A percentile compares a stretch with the other conserved stretches of the same genome.
Evolutionary conservation across 257 asterid species (phyloP).

Genomic region (Echium plantagineum): DNA sequence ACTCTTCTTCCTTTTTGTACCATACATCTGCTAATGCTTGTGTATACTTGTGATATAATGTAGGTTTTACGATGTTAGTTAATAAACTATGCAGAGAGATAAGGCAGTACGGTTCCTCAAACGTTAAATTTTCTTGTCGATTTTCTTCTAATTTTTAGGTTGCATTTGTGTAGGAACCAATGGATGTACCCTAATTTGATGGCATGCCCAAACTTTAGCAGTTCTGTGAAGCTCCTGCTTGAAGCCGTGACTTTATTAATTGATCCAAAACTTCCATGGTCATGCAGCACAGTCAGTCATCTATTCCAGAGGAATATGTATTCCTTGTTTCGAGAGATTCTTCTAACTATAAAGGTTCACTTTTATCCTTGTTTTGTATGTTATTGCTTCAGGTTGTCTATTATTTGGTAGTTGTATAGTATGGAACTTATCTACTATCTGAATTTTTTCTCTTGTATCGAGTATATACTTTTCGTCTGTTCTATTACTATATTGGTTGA

Average conservation of each 20-base stretch:
- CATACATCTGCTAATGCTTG: not conserved
- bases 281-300: constrained; percentile 59
- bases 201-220: constrained; percentile 34
- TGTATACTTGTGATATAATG: not conserved
- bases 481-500: not conserved
- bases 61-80: not conserved
- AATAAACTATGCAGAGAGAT: not conserved
- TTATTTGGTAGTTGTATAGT: not conserved
- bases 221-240: constrained; percentile 46
- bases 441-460: not conserved
- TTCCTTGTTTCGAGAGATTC: constrained; percentile 59
- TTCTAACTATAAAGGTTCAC: constrained; percentile 57
- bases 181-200: constrained; percentile 49
- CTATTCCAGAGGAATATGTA: constrained; percentile 53
- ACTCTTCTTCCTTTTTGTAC: not conserved
- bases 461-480: not conserved
- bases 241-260: constrained; percentile 49
- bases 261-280: constrained; percentile 78
- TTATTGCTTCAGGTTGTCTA: not conserved
- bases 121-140: not conserved
- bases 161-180: constrained; percentile 36
- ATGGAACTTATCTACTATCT: not conserved
- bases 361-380: not conserved
- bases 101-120: not conserved
- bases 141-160: constrained; percentile 4